These are phyloP conservation scores for Cyathus striatus DNA, from an alignment of 768 basidiomycete genomes.

Conservation along the genomic window DNA sequence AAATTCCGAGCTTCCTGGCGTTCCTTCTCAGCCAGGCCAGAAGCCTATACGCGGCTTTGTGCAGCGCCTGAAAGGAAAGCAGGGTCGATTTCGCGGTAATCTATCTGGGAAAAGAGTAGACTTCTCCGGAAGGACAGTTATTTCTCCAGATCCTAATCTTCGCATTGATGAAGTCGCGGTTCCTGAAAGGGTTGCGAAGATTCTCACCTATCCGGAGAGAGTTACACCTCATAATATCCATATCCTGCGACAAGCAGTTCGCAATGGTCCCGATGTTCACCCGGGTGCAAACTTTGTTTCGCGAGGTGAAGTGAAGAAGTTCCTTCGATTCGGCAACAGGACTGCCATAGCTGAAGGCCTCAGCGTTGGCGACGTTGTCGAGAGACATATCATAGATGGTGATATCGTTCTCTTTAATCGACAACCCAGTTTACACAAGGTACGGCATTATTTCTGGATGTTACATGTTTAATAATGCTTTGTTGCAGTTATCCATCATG, in stretches of 20 bases:
- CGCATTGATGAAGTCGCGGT: constrained; percentile 98
- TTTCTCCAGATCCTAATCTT: constrained; percentile 98
- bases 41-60: constrained; percentile 98
- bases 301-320: constrained; percentile 83
- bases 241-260: constrained; percentile 64
- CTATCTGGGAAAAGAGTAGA: constrained; percentile 98
- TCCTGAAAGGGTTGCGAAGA: constrained; percentile 90
- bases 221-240: constrained; percentile 91
- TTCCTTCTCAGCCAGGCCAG: constrained; percentile 79
- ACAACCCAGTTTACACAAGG: constrained; percentile 96
- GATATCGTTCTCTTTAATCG: constrained; percentile 98
- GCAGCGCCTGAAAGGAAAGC: constrained; percentile 96
- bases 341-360: constrained; percentile 76
- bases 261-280: constrained; percentile 86
- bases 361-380: constrained; percentile 86
- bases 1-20: constrained; percentile 94
- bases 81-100: constrained; percentile 97
- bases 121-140: constrained; percentile 97
- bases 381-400: constrained; percentile 91
- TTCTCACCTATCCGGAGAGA: constrained; percentile 94
- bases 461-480: neutral
- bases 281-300: constrained; percentile 96
- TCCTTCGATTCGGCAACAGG: constrained; percentile 82
- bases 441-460: constrained; percentile 16
- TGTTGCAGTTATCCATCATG: constrained; percentile 89